Conservation (phyloP, 495 filamentous ascomycete genomes). For the Aspergillus nanangensis region DNA sequence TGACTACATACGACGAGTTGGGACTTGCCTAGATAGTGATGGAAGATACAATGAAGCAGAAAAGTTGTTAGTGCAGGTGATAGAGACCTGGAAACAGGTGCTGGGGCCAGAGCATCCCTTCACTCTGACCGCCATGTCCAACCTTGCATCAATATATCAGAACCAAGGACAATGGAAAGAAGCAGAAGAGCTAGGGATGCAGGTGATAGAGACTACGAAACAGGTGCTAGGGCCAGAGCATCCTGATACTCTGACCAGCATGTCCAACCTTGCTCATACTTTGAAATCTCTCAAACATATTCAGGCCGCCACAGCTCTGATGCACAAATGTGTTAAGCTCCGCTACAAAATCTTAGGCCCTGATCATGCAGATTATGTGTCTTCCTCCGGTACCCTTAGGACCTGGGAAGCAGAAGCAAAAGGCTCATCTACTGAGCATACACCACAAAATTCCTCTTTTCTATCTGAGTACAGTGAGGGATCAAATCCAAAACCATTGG, state of each 20-base stretch:
- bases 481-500: background rate
- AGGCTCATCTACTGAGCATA: background rate
- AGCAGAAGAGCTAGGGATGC: constrained; percentile 21
- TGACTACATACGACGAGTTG: background rate
- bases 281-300: background rate
- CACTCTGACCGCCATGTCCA: constrained; percentile 28
- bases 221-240: constrained; percentile 12
- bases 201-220: constrained; percentile 11
- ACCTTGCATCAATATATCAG: constrained; percentile 6
- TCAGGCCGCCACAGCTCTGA: background rate
- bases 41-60: constrained; percentile 24
- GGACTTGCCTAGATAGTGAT: constrained; percentile 3
- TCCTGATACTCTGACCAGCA: constrained; percentile 14
- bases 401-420: background rate
- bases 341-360: background rate
- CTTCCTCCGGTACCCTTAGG: background rate
- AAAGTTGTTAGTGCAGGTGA: background rate
- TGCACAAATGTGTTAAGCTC: background rate
- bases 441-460: background rate
- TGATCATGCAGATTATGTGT: background rate
- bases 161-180: constrained; percentile 21
- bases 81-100: constrained; percentile 2
- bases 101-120: constrained; percentile 31
- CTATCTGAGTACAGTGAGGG: background rate
- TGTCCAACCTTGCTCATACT: constrained; percentile 1